These are phyloP conservation scores for Cytospora leucostoma DNA, from an alignment of 2,329 filamentous ascomycete species.

Conservation along the genomic window DNA sequence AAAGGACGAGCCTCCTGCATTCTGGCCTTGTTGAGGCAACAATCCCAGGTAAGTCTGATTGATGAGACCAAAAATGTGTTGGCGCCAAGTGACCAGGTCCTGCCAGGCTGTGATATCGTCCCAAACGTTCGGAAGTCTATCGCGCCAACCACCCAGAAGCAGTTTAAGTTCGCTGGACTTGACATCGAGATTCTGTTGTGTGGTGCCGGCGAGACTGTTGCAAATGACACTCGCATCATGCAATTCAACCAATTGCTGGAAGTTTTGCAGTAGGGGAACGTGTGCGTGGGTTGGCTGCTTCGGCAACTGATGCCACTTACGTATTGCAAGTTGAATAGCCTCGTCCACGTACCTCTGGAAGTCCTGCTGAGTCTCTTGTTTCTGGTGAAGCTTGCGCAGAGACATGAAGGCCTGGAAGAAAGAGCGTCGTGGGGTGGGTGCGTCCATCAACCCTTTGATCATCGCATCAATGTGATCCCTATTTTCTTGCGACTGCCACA, in stretches of 20 bases:
- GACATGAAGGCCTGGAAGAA: slow-evolving; percentile 99
- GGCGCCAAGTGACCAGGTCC: slow-evolving; percentile 98
- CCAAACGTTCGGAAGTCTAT: slow-evolving; percentile 95
- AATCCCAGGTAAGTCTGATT: slow-evolving; percentile 90
- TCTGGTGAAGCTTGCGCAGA: slow-evolving; percentile 88
- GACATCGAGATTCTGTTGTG: slow-evolving; percentile 78
- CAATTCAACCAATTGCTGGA: slow-evolving; percentile 95
- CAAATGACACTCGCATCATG: slow-evolving; percentile 98
- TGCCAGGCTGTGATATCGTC: slow-evolving; percentile 99
- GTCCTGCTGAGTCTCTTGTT: slow-evolving; percentile 76
- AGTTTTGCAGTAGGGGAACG: slow-evolving; percentile 92
- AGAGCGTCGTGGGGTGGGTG: slow-evolving; percentile 85
- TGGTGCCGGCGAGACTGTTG: slow-evolving; percentile 83
- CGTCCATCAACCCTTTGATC: slow-evolving; percentile 97
- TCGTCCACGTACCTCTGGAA: slow-evolving; percentile 93
- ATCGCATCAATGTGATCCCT: slow-evolving; percentile 88
- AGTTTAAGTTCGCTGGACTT: slow-evolving; percentile 97
- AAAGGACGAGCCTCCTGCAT: slow-evolving; percentile 86
- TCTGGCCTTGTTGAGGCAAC: slow-evolving; percentile 76
- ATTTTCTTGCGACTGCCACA: slow-evolving; percentile 85
- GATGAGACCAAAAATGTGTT: slow-evolving; percentile 97
- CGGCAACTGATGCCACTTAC: slow-evolving; percentile 99
- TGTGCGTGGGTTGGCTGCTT: slow-evolving; percentile 92
- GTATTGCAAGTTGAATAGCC: slow-evolving; percentile 92
- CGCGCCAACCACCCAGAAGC: slow-evolving; percentile 90